phyloP scores from a whole-genome alignment of 768 basidiomycete species.

The Mycena filopes region DNA sequence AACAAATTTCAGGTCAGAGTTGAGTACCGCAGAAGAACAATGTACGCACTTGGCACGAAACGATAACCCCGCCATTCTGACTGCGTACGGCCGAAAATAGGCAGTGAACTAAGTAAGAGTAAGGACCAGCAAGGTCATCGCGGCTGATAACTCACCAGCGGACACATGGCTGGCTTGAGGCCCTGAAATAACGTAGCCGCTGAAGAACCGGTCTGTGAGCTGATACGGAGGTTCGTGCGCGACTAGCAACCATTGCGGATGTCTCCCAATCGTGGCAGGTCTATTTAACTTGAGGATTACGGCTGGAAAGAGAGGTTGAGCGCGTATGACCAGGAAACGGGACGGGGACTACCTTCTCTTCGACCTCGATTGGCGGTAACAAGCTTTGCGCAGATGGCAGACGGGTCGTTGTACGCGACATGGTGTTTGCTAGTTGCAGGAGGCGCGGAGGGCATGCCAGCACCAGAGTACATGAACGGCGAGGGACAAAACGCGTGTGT shows the following conservation, averaged over 20 bases:
- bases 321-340: no score
- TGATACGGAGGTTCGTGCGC: slow-evolving; percentile 17
- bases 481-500: background rate
- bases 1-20: background rate
- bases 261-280: slow-evolving; percentile 77
- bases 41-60: slow-evolving; percentile 76
- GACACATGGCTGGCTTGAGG: slow-evolving; percentile 60
- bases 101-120: slow-evolving; percentile 12
- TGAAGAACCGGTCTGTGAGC: slow-evolving; percentile 36
- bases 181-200: slow-evolving; percentile 74
- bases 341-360: slow-evolving; percentile 80
- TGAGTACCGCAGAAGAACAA: background rate
- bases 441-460: slow-evolving; percentile 2
- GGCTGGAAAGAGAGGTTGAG: slow-evolving; percentile 47
- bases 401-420: background rate
- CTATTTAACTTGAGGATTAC: slow-evolving; percentile 69
- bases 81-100: slow-evolving; percentile 65
- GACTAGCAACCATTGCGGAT: slow-evolving; percentile 74
- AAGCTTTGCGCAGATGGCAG: slow-evolving; percentile 75
- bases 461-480: background rate
- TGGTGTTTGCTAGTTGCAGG: background rate
- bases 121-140: background rate
- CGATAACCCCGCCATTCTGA: slow-evolving; percentile 75
- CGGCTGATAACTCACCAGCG: slow-evolving; percentile 74
- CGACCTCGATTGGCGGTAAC: slow-evolving; percentile 69